A percentile compares a stretch with the other conserved stretches of the same genome.
These are phyloP conservation scores for Fomitopsis palustris DNA, from an alignment of 1,284 basidiomycete species.

Conservation along the genomic window DNA sequence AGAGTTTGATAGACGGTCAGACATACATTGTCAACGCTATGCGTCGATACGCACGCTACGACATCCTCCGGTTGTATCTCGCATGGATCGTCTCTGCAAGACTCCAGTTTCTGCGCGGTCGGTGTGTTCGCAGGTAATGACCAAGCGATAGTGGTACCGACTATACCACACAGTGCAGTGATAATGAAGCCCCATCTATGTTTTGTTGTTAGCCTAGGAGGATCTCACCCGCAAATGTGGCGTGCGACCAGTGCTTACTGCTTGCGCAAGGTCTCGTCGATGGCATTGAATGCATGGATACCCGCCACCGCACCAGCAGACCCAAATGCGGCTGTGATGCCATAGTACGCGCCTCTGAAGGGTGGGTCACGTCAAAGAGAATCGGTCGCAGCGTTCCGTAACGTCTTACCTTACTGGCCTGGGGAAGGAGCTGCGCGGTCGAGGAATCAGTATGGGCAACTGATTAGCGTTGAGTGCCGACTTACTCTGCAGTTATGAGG, in stretches of 20 bases:
- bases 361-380: neutral
- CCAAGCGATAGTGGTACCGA: neutral
- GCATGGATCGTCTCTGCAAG: neutral
- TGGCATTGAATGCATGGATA: neutral
- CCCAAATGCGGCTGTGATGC: neutral
- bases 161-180: neutral
- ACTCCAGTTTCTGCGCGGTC: neutral
- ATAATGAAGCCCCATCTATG: neutral
- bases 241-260: neutral
- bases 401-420: neutral
- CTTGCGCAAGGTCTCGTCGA: neutral
- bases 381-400: neutral
- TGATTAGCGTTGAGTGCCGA: neutral
- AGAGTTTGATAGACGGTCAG: too few relatives aligned
- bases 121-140: neutral
- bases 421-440: neutral
- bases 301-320: neutral
- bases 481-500: neutral
- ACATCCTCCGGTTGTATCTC: neutral
- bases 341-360: neutral
- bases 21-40: too few relatives aligned
- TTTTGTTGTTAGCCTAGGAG: too few relatives aligned
- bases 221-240: neutral
- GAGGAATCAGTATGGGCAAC: neutral
- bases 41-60: too few relatives aligned